Evolutionary conservation across 108 stramenopile species (phyloP), one percentile per base, ranked within the genome.

Genomic region (Nitzschia palea): DNA sequence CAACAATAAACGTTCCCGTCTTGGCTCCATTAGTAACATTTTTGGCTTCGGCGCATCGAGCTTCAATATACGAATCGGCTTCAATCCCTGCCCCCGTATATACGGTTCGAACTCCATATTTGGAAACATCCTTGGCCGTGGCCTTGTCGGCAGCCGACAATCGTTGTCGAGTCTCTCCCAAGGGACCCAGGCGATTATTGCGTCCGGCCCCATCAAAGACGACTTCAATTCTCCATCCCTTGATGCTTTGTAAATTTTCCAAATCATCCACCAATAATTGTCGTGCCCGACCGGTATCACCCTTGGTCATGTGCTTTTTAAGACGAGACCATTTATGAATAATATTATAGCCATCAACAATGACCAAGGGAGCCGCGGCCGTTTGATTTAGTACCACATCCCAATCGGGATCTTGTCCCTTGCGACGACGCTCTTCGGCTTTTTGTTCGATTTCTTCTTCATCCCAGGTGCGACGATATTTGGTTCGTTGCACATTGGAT

Each of bases 341-440:
- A 53, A 94, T 77, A 67, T 94, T 94, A 73, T 94, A 94, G 0
- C 84, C 93, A 74, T 94, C 93, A 1, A 94, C 93, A 37, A 94
- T 60, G 53, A 94, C 82, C 0, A 94, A 68, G 3, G 93, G 86
- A 53, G 77, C 65, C 17, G 83, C 67, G 26, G 68, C 35, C 2
- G 85, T 86, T 27, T 74, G 83, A 71, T 84, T 86, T 26, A 93
- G 60, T 48, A 93, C 84, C 23, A 93, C 88, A 58, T 87, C 86
- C 91, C 91, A 93, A 71, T 93, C 77, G 6, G 85, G 84, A 62
- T 88, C 84, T 29, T 86, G 74, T 27, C 86, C 86, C 30, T 81
- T 76, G 33, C 68, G 68, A 36, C 60, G 51, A 51, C 80, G 71
- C 34, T 88, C 85, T 33, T 70, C 47, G 25, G 77, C 79, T 26